Evolutionary conservation across 2,329 filamentous ascomycete species (phyloP).

Genomic region (Neopestalotiopsis sp.): DNA sequence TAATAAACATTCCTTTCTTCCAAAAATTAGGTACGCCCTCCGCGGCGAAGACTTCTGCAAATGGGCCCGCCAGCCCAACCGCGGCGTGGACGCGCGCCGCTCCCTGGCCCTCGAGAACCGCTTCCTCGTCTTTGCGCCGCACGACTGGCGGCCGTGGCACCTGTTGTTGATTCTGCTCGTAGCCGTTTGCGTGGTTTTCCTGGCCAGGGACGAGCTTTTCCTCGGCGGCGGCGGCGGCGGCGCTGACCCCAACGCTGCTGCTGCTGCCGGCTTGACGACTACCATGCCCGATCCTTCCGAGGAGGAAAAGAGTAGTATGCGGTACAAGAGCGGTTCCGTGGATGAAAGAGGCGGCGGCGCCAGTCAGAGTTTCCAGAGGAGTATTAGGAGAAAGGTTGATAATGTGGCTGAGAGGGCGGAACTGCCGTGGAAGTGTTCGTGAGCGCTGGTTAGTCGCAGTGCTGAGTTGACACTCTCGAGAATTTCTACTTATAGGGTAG

Average conservation of each 20-base stretch:
- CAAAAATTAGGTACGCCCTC: slow-evolving; percentile 4
- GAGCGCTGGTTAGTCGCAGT: not conserved
- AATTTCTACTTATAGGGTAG: too few species aligned
- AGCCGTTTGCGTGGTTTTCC: not conserved
- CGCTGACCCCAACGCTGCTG: too few species aligned
- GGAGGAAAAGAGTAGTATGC: not conserved
- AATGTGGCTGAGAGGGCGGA: not conserved
- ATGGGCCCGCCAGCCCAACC: slow-evolving; percentile 16
- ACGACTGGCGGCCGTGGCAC: slow-evolving; percentile 15
- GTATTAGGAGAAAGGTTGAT: not conserved
- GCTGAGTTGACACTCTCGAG: too few species aligned
- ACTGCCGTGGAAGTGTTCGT: not conserved
- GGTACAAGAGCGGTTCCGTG: not conserved
- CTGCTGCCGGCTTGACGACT: too few species aligned
- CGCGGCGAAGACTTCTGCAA: slow-evolving; percentile 21
- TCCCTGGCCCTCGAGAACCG: slow-evolving; percentile 17
- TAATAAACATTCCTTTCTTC: not conserved
- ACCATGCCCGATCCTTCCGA: not conserved
- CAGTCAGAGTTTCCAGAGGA: not conserved
- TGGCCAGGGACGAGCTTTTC: not conserved
- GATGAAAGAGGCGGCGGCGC: not conserved
- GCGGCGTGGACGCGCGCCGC: slow-evolving; percentile 1
- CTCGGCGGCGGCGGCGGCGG: not conserved
- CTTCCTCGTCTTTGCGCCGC: slow-evolving; percentile 8
- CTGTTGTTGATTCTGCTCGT: slow-evolving; percentile 8